Conservation (phyloP, 2,329 filamentous ascomycete genomes). For the Penicillium decumbens region DNA sequence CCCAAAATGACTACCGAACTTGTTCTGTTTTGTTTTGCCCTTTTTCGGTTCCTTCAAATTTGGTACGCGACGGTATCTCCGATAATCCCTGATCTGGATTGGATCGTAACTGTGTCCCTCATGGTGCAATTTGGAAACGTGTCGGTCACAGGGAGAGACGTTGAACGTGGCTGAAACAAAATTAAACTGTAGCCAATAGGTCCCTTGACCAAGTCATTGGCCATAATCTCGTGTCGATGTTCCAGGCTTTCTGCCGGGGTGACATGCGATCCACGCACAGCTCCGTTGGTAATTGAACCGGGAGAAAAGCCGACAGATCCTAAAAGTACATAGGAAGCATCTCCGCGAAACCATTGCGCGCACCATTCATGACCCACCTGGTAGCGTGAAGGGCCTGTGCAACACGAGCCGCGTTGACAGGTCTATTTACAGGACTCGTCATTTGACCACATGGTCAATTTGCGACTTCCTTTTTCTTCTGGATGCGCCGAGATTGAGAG, state of each 20-base stretch:
- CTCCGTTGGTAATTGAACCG: conserved; percentile 2
- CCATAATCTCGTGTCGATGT: conserved; percentile 7
- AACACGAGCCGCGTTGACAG: conserved; percentile 20
- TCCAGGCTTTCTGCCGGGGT: background rate
- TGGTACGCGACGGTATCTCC: conserved; percentile 6
- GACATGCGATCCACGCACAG: conserved; percentile 8
- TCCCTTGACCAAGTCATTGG: conserved; percentile 9
- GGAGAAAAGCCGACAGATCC: conserved; percentile 1
- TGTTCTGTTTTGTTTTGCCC: conserved; percentile 5
- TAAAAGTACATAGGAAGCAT: conserved; percentile 5
- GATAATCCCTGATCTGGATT: background rate
- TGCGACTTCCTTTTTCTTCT: conserved; percentile 9
- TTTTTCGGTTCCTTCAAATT: background rate
- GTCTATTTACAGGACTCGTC: conserved; percentile 10
- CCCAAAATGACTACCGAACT: conserved; percentile 8
- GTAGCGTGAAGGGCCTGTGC: background rate
- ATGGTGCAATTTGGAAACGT: background rate
- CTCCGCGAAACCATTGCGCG: conserved; percentile 11
- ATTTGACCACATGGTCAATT: conserved; percentile 9
- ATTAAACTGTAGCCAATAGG: conserved; percentile 8
- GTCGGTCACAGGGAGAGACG: conserved; percentile 5
- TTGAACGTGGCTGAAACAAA: conserved; percentile 9
- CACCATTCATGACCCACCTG: background rate
- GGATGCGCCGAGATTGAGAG: conserved; percentile 2
- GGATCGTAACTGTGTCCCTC: background rate